phyloP scores from a whole-genome alignment of 371 early-diverging fungal genomes.

The Mortierella sp. region DNA sequence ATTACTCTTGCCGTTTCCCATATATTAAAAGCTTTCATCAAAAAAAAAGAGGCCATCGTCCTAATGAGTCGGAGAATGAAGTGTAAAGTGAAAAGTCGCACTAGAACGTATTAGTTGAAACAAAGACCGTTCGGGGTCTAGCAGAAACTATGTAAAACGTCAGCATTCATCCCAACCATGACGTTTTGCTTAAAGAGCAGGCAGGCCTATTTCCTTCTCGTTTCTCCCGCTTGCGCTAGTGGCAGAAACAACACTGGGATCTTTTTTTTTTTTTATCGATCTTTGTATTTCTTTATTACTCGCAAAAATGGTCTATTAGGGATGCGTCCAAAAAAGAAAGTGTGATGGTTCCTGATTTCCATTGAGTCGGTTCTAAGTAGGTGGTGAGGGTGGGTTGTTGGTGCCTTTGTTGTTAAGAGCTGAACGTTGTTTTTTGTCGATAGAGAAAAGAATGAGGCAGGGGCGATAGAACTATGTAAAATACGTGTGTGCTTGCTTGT shows the following conservation, averaged over 20 bases:
- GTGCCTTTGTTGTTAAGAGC: background rate
- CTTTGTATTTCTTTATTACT: background rate
- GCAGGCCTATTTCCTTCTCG: background rate
- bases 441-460: background rate
- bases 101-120: background rate
- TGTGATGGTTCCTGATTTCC: background rate
- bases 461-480: background rate
- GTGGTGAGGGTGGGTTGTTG: background rate
- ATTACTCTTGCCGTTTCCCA: slow-evolving; percentile 11
- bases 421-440: background rate
- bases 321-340: background rate
- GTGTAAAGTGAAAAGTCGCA: background rate
- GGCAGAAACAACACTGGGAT: background rate
- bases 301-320: background rate
- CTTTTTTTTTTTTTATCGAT: background rate
- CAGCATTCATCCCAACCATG: background rate
- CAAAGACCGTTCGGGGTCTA: background rate
- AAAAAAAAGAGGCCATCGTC: too few relatives aligned
- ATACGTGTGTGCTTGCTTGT: background rate
- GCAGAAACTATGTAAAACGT: background rate
- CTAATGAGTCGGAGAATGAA: background rate
- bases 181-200: background rate
- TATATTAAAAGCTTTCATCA: background rate
- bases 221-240: background rate
- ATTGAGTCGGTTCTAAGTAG: background rate